Evolutionary conservation across 371 early-diverging fungal species (phyloP).

Genomic region (Thermomucor indicae-seudaticae): DNA sequence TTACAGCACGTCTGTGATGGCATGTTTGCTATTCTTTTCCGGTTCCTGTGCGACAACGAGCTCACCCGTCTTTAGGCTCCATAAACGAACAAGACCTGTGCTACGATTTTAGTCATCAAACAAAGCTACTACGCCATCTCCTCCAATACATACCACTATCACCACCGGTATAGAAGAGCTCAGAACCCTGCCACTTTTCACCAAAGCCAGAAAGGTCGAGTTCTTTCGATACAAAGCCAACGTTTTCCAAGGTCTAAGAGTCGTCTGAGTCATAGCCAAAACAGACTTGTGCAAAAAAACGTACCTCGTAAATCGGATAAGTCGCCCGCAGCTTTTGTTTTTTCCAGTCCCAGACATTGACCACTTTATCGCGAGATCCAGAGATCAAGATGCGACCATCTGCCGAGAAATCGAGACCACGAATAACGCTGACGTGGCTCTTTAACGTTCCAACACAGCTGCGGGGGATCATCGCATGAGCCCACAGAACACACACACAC

Average conservation of each 20-base stretch:
- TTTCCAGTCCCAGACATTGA: slow-evolving; percentile 88
- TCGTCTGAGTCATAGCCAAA: neutral
- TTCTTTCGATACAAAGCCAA: slow-evolving; percentile 58
- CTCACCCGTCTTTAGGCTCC: slow-evolving; percentile 67
- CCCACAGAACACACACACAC: neutral
- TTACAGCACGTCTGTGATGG: slow-evolving; percentile 64
- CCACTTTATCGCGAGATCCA: slow-evolving; percentile 93
- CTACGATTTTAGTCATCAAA: neutral
- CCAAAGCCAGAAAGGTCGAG: slow-evolving; percentile 29
- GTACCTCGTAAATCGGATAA: slow-evolving; percentile 74
- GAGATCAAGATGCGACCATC: slow-evolving; percentile 78
- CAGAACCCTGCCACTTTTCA: slow-evolving; percentile 33
- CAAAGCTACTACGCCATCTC: neutral
- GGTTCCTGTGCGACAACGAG: slow-evolving; percentile 54
- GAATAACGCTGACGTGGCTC: slow-evolving; percentile 89
- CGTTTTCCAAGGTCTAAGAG: slow-evolving; percentile 57
- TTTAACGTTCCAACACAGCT: slow-evolving; percentile 73
- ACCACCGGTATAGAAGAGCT: slow-evolving; percentile 82
- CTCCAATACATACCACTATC: slow-evolving; percentile 53
- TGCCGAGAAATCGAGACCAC: slow-evolving; percentile 78
- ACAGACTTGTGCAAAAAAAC: slow-evolving; percentile 4
- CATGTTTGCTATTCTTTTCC: slow-evolving; percentile 62
- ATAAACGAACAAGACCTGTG: slow-evolving; percentile 61
- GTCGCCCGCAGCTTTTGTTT: slow-evolving; percentile 71
- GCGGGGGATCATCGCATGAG: neutral